Percentiles rank a stretch among this genome's conserved stretches.
Conservation (phyloP, 768 basidiomycete genomes). For the Tylopilus felleus region DNA sequence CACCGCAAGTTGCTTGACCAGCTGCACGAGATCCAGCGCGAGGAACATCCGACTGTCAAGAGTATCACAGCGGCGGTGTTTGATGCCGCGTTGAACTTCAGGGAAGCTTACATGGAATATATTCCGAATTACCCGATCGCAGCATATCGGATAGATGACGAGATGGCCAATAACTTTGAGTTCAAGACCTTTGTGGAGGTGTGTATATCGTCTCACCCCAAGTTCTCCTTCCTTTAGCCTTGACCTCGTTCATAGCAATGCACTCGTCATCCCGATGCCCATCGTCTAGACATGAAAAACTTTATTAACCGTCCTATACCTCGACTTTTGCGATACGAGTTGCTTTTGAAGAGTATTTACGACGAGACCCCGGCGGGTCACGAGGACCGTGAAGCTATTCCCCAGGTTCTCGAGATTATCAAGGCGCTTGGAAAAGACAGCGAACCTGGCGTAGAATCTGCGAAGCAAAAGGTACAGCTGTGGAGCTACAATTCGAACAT, state of each 20-base stretch:
- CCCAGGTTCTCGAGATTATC: slow-evolving; percentile 84
- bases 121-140: slow-evolving; percentile 93
- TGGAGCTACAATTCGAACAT: slow-evolving; percentile 83
- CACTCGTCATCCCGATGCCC: slow-evolving; percentile 67
- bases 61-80: slow-evolving; percentile 82
- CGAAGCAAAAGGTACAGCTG: slow-evolving; percentile 85
- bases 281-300: slow-evolving; percentile 85
- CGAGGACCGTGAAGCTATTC: slow-evolving; percentile 79
- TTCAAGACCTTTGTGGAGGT: slow-evolving; percentile 87
- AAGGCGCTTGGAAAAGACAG: slow-evolving; percentile 82
- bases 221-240: neutral
- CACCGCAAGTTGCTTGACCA: slow-evolving; percentile 74
- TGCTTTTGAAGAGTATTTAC: slow-evolving; percentile 76
- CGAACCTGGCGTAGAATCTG: slow-evolving; percentile 80
- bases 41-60: slow-evolving; percentile 77
- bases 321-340: slow-evolving; percentile 82
- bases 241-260: slow-evolving; percentile 36
- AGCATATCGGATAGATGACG: slow-evolving; percentile 81
- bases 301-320: slow-evolving; percentile 93
- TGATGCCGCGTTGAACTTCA: slow-evolving; percentile 89
- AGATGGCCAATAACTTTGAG: slow-evolving; percentile 73
- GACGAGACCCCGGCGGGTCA: slow-evolving; percentile 72
- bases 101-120: slow-evolving; percentile 90
- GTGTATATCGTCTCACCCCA: slow-evolving; percentile 14
- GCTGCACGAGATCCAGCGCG: slow-evolving; percentile 82